Percentiles rank a stretch among this genome's conserved stretches.
These are phyloP conservation scores for Knufia petricola DNA, from an alignment of 2,329 filamentous ascomycete genomes.

Conservation along the genomic window DNA sequence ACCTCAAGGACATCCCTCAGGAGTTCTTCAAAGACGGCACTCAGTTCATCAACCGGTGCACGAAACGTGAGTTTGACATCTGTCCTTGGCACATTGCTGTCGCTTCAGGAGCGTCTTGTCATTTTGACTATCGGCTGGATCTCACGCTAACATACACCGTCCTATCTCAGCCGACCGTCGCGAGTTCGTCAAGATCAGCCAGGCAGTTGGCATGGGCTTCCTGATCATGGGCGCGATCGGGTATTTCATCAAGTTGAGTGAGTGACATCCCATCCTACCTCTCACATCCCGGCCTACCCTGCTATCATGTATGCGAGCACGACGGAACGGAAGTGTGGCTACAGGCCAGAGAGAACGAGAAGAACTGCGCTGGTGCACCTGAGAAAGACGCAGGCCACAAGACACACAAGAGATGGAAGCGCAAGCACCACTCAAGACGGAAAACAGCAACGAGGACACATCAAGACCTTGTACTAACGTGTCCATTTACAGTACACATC, in stretches of 20 bases:
- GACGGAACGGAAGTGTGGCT: too few relatives aligned
- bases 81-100: too few relatives aligned
- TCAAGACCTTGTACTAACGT: conserved; percentile 1
- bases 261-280: conserved; percentile 22
- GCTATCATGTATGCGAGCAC: too few relatives aligned
- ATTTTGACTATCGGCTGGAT: too few relatives aligned
- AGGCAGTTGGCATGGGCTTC: conserved; percentile 52
- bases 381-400: too few relatives aligned
- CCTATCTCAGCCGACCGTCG: conserved; percentile 42
- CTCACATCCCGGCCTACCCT: too few relatives aligned
- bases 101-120: too few relatives aligned
- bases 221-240: conserved; percentile 52
- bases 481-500: conserved; percentile 34
- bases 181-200: conserved; percentile 52
- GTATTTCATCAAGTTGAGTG: conserved; percentile 52
- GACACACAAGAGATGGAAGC: too few relatives aligned
- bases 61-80: conserved; percentile 34
- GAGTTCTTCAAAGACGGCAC: conserved; percentile 44
- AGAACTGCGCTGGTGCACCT: too few relatives aligned
- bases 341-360: background rate
- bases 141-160: background rate
- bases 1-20: conserved; percentile 49
- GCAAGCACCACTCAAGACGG: too few relatives aligned
- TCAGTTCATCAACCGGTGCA: conserved; percentile 41
- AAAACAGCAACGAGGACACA: too few relatives aligned